A percentile compares a stretch with the other conserved stretches of the same genome.
These are phyloP conservation scores for Scheffersomyces stambukii DNA, from an alignment of 1,139 yeast genomes.

Conservation along the genomic window DNA sequence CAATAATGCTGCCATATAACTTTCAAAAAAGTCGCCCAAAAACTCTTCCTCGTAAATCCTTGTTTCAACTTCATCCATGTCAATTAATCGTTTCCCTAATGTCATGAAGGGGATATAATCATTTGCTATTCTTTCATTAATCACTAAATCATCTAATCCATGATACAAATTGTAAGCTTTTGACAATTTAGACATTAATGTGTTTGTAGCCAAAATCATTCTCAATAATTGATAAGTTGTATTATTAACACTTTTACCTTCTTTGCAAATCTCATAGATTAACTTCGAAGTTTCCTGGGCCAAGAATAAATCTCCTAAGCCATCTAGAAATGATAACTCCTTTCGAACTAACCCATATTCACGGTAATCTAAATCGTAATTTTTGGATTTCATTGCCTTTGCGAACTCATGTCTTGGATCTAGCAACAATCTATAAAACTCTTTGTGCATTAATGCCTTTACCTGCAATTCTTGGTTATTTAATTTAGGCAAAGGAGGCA, in stretches of 20 bases:
- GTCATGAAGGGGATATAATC: constrained; percentile 23
- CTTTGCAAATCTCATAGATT: constrained; percentile 23
- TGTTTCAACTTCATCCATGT: constrained; percentile 17
- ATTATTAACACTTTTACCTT: constrained; percentile 8
- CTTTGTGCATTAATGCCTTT: constrained; percentile 40
- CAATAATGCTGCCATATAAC: constrained; percentile 41
- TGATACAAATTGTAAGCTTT: constrained; percentile 33
- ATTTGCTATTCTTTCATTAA: constrained; percentile 14
- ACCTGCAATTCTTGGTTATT: constrained; percentile 28
- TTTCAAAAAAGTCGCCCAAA: constrained; percentile 42
- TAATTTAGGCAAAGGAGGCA: constrained; percentile 36
- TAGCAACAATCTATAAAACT: constrained; percentile 31
- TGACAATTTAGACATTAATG: constrained; percentile 35
- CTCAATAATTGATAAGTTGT: constrained; percentile 29
- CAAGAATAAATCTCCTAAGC: constrained; percentile 41
- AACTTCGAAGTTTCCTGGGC: constrained; percentile 37
- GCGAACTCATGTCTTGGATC: constrained; percentile 29
- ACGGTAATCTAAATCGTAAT: constrained; percentile 12
- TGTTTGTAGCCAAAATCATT: constrained; percentile 38
- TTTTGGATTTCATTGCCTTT: constrained; percentile 16
- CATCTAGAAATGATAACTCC: constrained; percentile 42
- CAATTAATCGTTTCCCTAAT: constrained; percentile 14
- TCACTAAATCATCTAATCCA: constrained; percentile 31
- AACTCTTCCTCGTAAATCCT: constrained; percentile 40
- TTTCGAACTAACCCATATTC: constrained; percentile 25